These are phyloP conservation scores for Penicillium capsulatum DNA, from an alignment of 2,329 filamentous ascomycete genomes.

Conservation along the genomic window DNA sequence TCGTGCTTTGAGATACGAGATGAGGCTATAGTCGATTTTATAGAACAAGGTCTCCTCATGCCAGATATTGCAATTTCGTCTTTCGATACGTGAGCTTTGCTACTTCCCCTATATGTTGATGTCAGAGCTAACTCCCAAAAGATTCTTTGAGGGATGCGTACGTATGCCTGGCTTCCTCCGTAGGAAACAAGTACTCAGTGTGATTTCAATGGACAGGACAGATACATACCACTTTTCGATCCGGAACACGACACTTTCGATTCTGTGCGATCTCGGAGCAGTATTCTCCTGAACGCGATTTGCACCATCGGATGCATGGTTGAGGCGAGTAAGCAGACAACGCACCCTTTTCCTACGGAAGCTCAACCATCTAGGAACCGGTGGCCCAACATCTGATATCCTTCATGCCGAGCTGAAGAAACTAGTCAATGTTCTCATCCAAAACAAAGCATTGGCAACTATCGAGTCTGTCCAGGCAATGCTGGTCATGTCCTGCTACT, in stretches of 20 bases:
- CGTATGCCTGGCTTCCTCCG: conserved; percentile 3
- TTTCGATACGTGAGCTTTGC: conserved; percentile 28
- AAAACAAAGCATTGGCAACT: conserved; percentile 36
- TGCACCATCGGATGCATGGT: conserved; percentile 52
- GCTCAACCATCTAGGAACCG: conserved; percentile 19
- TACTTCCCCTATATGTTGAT: background rate
- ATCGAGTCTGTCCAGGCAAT: conserved; percentile 53
- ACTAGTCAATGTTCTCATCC: conserved; percentile 46
- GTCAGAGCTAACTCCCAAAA: conserved; percentile 7
- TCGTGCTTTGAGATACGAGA: conserved; percentile 34
- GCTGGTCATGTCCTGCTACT: conserved; percentile 51
- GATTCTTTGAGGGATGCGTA: conserved; percentile 39
- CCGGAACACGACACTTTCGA: conserved; percentile 44
- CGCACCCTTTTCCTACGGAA: background rate
- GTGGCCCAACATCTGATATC: conserved; percentile 39
- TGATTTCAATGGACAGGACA: conserved; percentile 33
- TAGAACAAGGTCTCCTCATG: conserved; percentile 33
- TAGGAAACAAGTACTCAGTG: background rate
- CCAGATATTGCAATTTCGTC: conserved; percentile 31
- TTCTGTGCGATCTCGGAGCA: conserved; percentile 46
- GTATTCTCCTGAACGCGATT: conserved; percentile 51
- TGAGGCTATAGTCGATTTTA: conserved; percentile 34
- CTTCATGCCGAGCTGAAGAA: conserved; percentile 44
- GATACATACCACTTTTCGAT: conserved; percentile 50
- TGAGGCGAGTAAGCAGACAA: conserved; percentile 22